Percentiles rank a stretch among this genome's conserved stretches.
Conservation (phyloP, 2,329 filamentous ascomycete species). For the Talaromyces funiculosus region DNA sequence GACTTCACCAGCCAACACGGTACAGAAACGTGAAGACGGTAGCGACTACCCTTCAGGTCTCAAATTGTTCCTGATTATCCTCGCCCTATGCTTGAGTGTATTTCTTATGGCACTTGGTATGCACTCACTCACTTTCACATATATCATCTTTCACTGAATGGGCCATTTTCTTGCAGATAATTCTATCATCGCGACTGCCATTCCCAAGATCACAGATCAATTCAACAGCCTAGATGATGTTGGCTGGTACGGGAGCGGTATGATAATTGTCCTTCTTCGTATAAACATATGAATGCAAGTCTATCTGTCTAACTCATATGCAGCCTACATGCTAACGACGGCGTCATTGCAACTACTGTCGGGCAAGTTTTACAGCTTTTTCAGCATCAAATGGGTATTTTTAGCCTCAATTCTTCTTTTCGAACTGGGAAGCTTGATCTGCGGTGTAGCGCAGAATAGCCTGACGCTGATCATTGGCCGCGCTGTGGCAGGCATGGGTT, state of each 20-base stretch:
- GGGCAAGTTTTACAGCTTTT: conserved; percentile 45
- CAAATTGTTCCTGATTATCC: neutral
- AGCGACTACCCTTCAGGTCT: conserved; percentile 1
- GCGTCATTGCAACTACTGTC: conserved; percentile 29
- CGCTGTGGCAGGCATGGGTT: conserved; percentile 26
- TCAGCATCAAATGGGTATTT: conserved; percentile 16
- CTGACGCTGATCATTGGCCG: conserved; percentile 27
- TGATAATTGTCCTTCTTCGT: conserved; percentile 15
- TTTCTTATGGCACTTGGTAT: conserved; percentile 4
- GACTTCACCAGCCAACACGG: neutral
- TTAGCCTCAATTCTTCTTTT: conserved; percentile 33
- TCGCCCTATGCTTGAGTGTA: neutral
- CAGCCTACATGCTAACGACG: conserved; percentile 38
- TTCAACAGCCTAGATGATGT: conserved; percentile 28
- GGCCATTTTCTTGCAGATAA: neutral
- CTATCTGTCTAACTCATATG: conserved; percentile 18
- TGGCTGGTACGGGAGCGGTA: conserved; percentile 28
- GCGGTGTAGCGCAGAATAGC: conserved; percentile 28
- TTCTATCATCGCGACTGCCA: conserved; percentile 28
- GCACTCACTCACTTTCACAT: neutral
- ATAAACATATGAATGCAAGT: conserved; percentile 15
- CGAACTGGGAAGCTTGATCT: conserved; percentile 42
- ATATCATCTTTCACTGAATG: neutral
- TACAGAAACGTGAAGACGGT: conserved; percentile 1
- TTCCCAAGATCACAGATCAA: conserved; percentile 22